Evolutionary conservation across 768 basidiomycete genomes (phyloP).

Genomic region (Filobasidium floriforme): DNA sequence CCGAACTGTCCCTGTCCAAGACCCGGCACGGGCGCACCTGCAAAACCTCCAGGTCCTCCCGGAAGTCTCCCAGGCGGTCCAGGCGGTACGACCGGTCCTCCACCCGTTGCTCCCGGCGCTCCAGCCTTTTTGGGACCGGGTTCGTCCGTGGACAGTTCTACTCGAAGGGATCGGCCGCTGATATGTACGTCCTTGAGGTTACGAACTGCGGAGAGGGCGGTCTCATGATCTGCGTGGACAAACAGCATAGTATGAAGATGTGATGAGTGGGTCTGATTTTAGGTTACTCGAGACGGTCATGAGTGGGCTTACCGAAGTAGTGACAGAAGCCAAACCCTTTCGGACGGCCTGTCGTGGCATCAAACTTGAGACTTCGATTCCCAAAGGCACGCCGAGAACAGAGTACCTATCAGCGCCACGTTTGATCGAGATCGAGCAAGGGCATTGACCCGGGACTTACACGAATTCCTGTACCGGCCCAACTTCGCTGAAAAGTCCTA

Average conservation of each 20-base stretch:
- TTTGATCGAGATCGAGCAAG: not conserved
- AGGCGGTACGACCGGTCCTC: not conserved
- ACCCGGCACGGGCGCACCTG: not conserved
- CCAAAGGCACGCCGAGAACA: not conserved
- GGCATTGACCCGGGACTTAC: conserved; percentile 26
- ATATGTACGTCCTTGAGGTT: conserved; percentile 90
- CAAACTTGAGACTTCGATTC: conserved; percentile 41
- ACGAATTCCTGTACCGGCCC: conserved; percentile 44
- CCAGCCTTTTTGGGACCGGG: conserved; percentile 19
- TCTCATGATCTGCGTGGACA: conserved; percentile 67
- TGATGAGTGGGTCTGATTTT: not conserved
- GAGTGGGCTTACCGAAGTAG: conserved; percentile 37
- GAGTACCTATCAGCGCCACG: not conserved
- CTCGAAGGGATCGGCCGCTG: conserved; percentile 82
- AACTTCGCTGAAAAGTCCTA: conserved; percentile 41
- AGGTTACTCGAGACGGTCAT: not conserved
- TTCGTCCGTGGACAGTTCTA: conserved; percentile 58
- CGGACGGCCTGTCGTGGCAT: conserved; percentile 41
- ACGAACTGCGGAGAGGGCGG: conserved; percentile 86
- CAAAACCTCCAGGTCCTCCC: conserved; percentile 11
- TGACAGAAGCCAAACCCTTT: conserved; percentile 46
- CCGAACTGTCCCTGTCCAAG: not conserved
- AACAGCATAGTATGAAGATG: not conserved
- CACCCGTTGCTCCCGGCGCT: not conserved
- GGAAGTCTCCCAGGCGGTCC: not conserved